phyloP scores from a whole-genome alignment of 345 rosid species.

The Murraya koenigii region DNA sequence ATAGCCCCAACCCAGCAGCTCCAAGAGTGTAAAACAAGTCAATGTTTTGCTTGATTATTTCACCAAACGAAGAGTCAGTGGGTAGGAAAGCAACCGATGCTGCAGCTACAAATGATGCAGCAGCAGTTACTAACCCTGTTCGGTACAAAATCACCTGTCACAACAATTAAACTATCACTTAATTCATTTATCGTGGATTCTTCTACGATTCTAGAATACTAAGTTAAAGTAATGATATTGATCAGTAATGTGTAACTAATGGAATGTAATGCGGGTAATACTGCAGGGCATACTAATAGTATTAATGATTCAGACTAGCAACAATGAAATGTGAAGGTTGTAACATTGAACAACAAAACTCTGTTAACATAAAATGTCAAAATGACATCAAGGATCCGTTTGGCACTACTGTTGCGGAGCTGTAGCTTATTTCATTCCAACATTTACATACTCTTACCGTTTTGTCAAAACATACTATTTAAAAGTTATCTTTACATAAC shows the following conservation, averaged over 20 bases:
- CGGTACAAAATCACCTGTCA: constrained; percentile 82
- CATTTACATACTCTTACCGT: too few relatives aligned
- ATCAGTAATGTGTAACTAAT: not conserved
- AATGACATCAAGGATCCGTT: not conserved
- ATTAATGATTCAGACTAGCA: not conserved
- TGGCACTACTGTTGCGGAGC: too few relatives aligned
- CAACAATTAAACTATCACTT: not conserved
- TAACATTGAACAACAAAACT: not conserved
- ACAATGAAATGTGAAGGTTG: not conserved
- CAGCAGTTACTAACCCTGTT: constrained; percentile 77
- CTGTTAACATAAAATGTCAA: not conserved
- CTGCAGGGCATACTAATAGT: not conserved
- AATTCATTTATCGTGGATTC: too few relatives aligned
- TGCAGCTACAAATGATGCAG: constrained; percentile 74
- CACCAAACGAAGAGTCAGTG: constrained; percentile 37
- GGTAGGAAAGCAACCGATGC: constrained; percentile 78
- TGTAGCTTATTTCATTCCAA: too few relatives aligned
- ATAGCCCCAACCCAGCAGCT: constrained; percentile 79
- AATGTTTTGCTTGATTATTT: constrained; percentile 54
- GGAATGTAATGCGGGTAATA: not conserved
- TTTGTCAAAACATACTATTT: too few relatives aligned
- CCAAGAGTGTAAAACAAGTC: constrained; percentile 64
- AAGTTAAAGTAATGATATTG: too few relatives aligned
- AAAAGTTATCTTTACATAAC: too few relatives aligned
- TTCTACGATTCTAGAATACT: too few relatives aligned